These are phyloP conservation scores for Polysphondylium violaceum DNA, from an alignment of 78 protist genomes.

Conservation along the genomic window DNA sequence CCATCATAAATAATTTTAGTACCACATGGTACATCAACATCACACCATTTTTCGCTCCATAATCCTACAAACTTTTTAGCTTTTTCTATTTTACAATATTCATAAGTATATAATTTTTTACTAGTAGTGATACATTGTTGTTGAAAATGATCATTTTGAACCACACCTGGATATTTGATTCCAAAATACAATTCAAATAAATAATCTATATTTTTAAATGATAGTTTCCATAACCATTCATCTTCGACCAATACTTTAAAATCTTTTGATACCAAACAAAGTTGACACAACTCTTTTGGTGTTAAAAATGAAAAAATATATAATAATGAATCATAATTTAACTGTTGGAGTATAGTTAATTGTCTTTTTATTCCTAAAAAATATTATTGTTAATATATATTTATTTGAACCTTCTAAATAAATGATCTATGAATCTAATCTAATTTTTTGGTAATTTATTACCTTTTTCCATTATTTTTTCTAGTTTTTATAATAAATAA, in stretches of 20 bases:
- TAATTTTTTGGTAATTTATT: too few species aligned
- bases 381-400: not conserved
- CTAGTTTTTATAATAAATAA: not conserved
- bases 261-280: constrained; percentile 22
- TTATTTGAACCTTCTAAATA: too few species aligned
- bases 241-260: not conserved
- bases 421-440: too few species aligned
- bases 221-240: constrained; percentile 56
- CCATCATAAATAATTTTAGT: constrained; percentile 45
- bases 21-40: constrained; percentile 33
- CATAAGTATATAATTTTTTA: not conserved
- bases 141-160: not conserved
- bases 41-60: constrained; percentile 77
- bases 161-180: too few species aligned
- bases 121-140: not conserved
- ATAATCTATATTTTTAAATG: not conserved
- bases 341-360: not conserved
- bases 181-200: not conserved
- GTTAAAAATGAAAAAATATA: constrained; percentile 21
- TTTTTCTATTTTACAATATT: not conserved
- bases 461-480: not conserved
- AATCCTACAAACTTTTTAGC: constrained; percentile 30
- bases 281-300: constrained; percentile 16
- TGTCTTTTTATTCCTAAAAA: not conserved
- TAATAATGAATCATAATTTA: constrained; percentile 41